Evolutionary conservation across 2,329 filamentous ascomycete genomes (phyloP).

Genomic region (Colletotrichum tamarilloi): DNA sequence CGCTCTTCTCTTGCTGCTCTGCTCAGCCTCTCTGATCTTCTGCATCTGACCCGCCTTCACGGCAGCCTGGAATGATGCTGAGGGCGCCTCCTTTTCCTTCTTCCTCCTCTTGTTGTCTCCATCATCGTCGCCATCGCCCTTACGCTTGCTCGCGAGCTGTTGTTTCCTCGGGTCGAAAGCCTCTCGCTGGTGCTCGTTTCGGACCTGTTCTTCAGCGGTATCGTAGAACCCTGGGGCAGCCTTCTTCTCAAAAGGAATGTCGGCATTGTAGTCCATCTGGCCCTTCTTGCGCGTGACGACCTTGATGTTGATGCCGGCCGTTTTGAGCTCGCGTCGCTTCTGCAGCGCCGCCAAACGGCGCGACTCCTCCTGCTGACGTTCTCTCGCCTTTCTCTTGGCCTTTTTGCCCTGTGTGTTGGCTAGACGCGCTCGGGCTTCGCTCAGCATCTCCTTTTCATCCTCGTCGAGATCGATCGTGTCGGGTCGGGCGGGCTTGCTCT

Average conservation of each 20-base stretch:
- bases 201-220: constrained; percentile 81
- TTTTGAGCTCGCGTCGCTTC: constrained; percentile 96
- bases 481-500: constrained; percentile 93
- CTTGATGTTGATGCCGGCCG: constrained; percentile 98
- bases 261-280: constrained; percentile 99
- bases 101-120: constrained; percentile 84
- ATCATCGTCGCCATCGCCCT: constrained; percentile 89
- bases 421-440: constrained; percentile 93
- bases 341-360: constrained; percentile 89
- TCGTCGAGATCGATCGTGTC: constrained; percentile 99
- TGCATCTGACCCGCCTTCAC: constrained; percentile 95
- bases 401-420: constrained; percentile 99
- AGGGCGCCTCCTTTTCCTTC: constrained; percentile 84
- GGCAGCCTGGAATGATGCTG: constrained; percentile 85
- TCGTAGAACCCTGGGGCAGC: constrained; percentile 93
- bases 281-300: constrained; percentile 91
- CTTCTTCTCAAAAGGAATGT: constrained; percentile 97
- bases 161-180: constrained; percentile 94
- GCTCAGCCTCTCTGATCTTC: constrained; percentile 94
- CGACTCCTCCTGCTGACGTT: constrained; percentile 95
- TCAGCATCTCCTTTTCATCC: constrained; percentile 99
- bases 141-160: constrained; percentile 90
- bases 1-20: constrained; percentile 89
- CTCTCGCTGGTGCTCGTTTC: constrained; percentile 86
- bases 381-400: constrained; percentile 95